Percentiles rank a stretch among this genome's conserved stretches.
Conservation (phyloP, 345 rosid species). For the Dipteronia dyeriana region DNA sequence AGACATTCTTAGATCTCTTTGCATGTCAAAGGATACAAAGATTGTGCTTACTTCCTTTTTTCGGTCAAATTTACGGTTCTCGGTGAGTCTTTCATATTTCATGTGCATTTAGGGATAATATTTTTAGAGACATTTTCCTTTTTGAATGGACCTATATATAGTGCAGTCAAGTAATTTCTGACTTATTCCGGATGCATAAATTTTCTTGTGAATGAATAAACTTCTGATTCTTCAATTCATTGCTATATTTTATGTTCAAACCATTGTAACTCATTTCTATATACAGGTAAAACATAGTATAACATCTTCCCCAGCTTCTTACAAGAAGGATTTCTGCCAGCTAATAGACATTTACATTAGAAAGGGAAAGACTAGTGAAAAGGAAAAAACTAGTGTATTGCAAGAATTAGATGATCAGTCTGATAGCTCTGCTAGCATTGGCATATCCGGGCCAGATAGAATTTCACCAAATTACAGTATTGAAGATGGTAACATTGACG, state of each 20-base stretch:
- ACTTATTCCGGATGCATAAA: not conserved
- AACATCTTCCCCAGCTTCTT: conserved; percentile 64
- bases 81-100: conserved; percentile 44
- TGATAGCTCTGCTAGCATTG: conserved; percentile 29
- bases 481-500: conserved; percentile 15
- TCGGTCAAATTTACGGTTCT: conserved; percentile 73
- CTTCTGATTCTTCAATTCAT: not conserved
- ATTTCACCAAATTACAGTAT: conserved; percentile 9
- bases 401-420: conserved; percentile 34
- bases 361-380: conserved; percentile 40
- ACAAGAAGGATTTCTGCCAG: conserved; percentile 56
- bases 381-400: conserved; percentile 26
- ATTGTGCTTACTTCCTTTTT: conserved; percentile 79
- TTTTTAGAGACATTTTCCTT: not conserved
- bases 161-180: conserved; percentile 1
- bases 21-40: conserved; percentile 70
- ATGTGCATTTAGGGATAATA: not conserved
- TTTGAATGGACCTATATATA: not conserved
- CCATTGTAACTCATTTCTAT: conserved; percentile 21
- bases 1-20: conserved; percentile 70
- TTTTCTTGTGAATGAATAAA: conserved; percentile 5
- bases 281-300: conserved; percentile 79
- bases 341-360: conserved; percentile 49
- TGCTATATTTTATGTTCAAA: not conserved
- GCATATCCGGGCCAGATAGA: conserved; percentile 27